Evolutionary conservation across 1,139 yeast species (phyloP), one percentile per base, ranked within the genome.

Genomic region (Blastobotrys arbuscula): DNA sequence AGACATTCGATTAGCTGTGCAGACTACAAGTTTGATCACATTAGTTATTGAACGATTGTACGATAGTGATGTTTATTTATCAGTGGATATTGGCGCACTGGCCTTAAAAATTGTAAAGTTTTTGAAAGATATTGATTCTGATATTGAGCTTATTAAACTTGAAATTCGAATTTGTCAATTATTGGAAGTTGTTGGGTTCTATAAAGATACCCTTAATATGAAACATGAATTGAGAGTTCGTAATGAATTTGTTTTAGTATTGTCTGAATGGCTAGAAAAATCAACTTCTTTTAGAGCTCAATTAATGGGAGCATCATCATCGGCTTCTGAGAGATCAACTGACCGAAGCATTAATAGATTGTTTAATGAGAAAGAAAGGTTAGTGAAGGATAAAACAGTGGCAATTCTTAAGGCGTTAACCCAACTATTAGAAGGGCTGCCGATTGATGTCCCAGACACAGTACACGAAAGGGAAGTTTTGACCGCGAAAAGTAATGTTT

Each of bases 251-350:
- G 78, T 88, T 3, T 76, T 79, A 55, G 64, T 75, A 9, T 75
- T 78, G 5, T 76, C 81, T 18, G 82, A 77, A 40, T 86, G 94
- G 90, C 73, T 87, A 48, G 89, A 62, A 31, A 50, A 53, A 13
- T 24, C 51, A 15, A 51, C 49, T 18, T 34, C 51, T 2, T 26
- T 30, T 39, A 39, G 39, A 21, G 45, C 45, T 44, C n/a, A 39
- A 38, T 1, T 39, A 33, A 10, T 28, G 36, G 35, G 35, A 15
- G 21, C 37, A 4, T 20, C 37, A 42, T 3, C 37, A 36, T 31
- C 47, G 30, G 12, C 50, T 36, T 37, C 53, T 23, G 54, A 52
- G 41, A 8, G 31, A 30, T n/a, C 45, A 43, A 28, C 50, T 20
- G 50, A 52, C 39, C 35, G 48, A 31, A 35, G 51, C 31, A 21